Conservation (phyloP, 2,329 filamentous ascomycete genomes). For the Penicillium fuscoglaucum region DNA sequence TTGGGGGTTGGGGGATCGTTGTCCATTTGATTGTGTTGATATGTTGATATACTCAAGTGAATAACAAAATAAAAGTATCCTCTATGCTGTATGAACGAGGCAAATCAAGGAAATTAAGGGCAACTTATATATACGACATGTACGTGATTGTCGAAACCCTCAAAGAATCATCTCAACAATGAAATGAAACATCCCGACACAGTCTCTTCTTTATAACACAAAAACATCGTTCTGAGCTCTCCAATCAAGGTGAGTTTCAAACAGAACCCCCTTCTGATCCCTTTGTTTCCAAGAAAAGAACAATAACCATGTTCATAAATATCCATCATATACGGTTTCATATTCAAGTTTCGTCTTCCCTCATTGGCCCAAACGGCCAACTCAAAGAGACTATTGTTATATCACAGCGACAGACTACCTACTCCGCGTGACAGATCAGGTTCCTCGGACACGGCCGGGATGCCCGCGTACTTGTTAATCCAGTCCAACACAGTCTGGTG, state of each 20-base stretch:
- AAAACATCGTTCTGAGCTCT: slow-evolving; percentile 2
- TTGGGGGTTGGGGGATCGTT: neutral
- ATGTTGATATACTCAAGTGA: too few species aligned
- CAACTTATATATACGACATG: slow-evolving; percentile 13
- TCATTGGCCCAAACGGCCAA: neutral
- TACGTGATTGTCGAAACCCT: slow-evolving; percentile 7
- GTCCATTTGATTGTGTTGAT: neutral
- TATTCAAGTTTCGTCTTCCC: neutral
- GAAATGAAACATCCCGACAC: slow-evolving; percentile 16
- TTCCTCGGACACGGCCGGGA: slow-evolving; percentile 47
- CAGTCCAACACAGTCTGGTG: slow-evolving; percentile 81
- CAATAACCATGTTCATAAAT: slow-evolving; percentile 4
- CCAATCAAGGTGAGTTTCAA: neutral
- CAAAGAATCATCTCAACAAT: slow-evolving; percentile 18
- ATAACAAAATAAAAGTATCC: too few species aligned
- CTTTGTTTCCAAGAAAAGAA: slow-evolving; percentile 17
- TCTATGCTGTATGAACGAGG: neutral
- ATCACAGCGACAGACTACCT: slow-evolving; percentile 23
- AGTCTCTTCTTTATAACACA: slow-evolving; percentile 4
- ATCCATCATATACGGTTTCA: slow-evolving; percentile 5
- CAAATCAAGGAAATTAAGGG: neutral
- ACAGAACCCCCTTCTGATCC: neutral
- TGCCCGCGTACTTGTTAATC: slow-evolving; percentile 62
- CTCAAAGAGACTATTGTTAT: neutral
- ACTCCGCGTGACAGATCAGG: slow-evolving; percentile 20